phyloP scores from a whole-genome alignment of 106 monocot species.

The Platanthera guangdongensis region DNA sequence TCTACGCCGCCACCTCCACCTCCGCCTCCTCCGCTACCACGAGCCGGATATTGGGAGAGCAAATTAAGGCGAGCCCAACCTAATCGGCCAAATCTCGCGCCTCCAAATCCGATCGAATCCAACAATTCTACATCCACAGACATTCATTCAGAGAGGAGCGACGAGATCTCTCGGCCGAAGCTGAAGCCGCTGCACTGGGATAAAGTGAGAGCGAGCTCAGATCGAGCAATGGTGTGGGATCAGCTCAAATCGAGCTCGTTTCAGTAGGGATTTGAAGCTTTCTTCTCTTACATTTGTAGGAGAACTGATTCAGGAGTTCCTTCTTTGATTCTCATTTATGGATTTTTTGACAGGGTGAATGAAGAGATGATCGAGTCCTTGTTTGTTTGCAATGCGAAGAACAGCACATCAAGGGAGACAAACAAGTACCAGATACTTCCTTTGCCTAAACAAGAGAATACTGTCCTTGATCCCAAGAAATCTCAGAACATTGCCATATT shows the following conservation, averaged over 20 bases:
- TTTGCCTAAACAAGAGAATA: slow-evolving; percentile 33
- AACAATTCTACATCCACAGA: slow-evolving; percentile 1
- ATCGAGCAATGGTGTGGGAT: slow-evolving; percentile 90
- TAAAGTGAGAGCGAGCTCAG: slow-evolving; percentile 65
- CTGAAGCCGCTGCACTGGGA: slow-evolving; percentile 80
- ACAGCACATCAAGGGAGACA: slow-evolving; percentile 28
- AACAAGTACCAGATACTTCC: slow-evolving; percentile 21
- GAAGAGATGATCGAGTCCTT: slow-evolving; percentile 93
- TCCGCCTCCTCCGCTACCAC: slow-evolving; percentile 34
- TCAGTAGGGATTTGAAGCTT: slow-evolving; percentile 33
- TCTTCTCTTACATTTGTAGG: not conserved
- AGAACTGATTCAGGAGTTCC: not conserved
- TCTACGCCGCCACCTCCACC: slow-evolving; percentile 19
- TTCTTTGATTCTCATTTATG: not conserved
- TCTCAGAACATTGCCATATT: slow-evolving; percentile 85
- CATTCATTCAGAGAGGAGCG: slow-evolving; percentile 10
- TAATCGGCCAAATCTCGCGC: not conserved
- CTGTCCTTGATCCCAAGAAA: slow-evolving; percentile 82
- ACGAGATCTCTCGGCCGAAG: slow-evolving; percentile 36
- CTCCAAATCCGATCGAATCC: not conserved
- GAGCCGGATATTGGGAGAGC: slow-evolving; percentile 2
- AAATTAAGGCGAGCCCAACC: not conserved
- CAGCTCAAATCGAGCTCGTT: slow-evolving; percentile 90
- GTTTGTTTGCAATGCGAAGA: slow-evolving; percentile 42
- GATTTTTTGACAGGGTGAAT: slow-evolving; percentile 41